Conservation (phyloP, 306 rosid species). For the Glycyrrhiza uralensis region DNA sequence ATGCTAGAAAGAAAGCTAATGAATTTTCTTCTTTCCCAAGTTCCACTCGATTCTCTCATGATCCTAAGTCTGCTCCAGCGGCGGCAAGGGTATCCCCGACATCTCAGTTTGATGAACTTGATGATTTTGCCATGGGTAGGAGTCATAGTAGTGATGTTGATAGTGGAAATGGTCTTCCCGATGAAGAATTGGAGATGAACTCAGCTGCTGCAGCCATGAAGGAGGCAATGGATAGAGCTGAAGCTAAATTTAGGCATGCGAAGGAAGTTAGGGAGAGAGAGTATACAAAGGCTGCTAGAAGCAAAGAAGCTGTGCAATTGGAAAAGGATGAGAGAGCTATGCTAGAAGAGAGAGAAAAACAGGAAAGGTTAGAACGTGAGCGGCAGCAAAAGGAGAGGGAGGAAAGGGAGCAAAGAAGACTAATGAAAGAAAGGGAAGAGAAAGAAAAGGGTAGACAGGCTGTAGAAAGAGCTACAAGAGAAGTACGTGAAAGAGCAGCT, state of each 20-base stretch:
- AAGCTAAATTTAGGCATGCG: conserved; percentile 91
- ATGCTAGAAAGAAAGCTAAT: conserved; percentile 56
- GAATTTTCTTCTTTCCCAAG: conserved; percentile 58
- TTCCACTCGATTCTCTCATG: conserved; percentile 52
- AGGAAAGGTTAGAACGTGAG: conserved; percentile 65
- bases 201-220: conserved; percentile 98
- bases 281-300: conserved; percentile 63
- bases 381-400: conserved; percentile 64
- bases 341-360: conserved; percentile 56
- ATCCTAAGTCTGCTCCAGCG: conserved; percentile 53
- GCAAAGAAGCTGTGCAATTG: conserved; percentile 57
- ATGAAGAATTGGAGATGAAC: conserved; percentile 83
- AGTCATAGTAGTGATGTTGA: conserved; percentile 53
- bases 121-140: conserved; percentile 67
- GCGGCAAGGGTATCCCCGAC: conserved; percentile 40
- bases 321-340: conserved; percentile 65
- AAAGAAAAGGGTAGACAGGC: conserved; percentile 85
- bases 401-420: conserved; percentile 63
- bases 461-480: conserved; percentile 97
- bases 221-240: conserved; percentile 97
- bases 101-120: conserved; percentile 68
- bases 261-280: conserved; percentile 92
- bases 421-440: conserved; percentile 63
- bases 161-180: conserved; percentile 52
- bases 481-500: conserved; percentile 97